Conservation (phyloP, 306 rosid genomes). For the Ammopiptanthus mongolicus region DNA sequence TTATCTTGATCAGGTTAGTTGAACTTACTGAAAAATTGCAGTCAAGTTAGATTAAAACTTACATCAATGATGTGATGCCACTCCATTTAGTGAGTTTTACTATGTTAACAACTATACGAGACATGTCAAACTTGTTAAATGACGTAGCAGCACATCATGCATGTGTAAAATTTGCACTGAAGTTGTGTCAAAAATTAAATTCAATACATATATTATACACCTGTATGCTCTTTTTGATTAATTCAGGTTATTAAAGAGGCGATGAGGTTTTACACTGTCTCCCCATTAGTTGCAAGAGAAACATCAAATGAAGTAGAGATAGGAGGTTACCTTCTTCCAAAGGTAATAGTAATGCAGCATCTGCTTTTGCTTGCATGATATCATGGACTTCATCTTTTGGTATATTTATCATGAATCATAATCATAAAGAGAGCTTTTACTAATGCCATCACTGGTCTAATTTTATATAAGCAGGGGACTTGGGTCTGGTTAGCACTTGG, state of each 20-base stretch:
- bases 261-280: conserved; percentile 73
- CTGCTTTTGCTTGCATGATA: not conserved
- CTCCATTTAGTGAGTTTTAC: too few relatives aligned
- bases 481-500: conserved; percentile 98
- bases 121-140: too few relatives aligned
- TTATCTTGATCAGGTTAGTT: conserved; percentile 75
- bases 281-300: conserved; percentile 94
- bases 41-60: not conserved
- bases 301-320: conserved; percentile 71
- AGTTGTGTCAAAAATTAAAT: not conserved
- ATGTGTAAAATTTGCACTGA: not conserved
- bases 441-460: not conserved
- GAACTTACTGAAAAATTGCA: not conserved
- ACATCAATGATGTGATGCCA: not conserved
- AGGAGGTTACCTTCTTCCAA: conserved; percentile 89
- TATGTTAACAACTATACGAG: too few relatives aligned
- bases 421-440: not conserved
- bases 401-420: not conserved
- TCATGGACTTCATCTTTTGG: not conserved
- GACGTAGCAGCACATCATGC: not conserved
- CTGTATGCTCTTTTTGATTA: not conserved
- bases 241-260: conserved; percentile 87
- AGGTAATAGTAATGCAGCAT: conserved; percentile 53
- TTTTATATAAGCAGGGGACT: conserved; percentile 59
- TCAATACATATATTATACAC: not conserved